Base-by-base conservation (phyloP, 805 yeast species). In the Saccharomycopsis sp. region DNA sequence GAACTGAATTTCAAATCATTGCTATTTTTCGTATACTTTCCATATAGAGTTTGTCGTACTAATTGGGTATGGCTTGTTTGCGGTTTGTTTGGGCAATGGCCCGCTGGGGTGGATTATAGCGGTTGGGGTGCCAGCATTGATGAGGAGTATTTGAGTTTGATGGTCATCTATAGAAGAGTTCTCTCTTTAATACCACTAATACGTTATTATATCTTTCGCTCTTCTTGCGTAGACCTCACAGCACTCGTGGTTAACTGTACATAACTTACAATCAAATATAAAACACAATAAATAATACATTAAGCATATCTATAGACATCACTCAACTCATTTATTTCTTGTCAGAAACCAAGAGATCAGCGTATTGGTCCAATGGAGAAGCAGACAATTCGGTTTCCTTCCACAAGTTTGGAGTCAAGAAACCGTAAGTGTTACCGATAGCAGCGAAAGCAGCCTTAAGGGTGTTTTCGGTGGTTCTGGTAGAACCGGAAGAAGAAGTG, bases 371-470 rank as follows among this genome's bases (percentile, higher is more conserved):
- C 78, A 94, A 83, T 77, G 99, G 99, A 75, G 96, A 89, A 70
- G 88, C 82, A 74, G 84, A 83, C 75, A 92, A 84, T 67, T 89
- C 83, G 73, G 85, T 84, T 72, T 85, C 88, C 72, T 81, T 81
- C 99, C 99, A 94, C 80, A 94, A 85, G 96, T 92, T 88, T 76
- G 99, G 99, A 78, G 99, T 94, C 82, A 94, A 87, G 98, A 92
- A 94, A 83, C 96, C 97, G 90, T 94, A 94, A 71, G 99, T 90
- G 96, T 92, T 93, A 84, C 97, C 97, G 75, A 94, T 87, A 74
- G 99, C 99, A 80, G 87, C 92, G 85, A 94, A 94, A 74, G 97
- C 89, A 75, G 99, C 99, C 87, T 94, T 94, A 78, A 94, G 88
- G 78, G 99, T 94, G 97, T 94, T 94, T 85, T 94, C 99, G 73